Evolutionary conservation across 768 basidiomycete species (phyloP).

Genomic region (Gautieria morchelliformis): DNA sequence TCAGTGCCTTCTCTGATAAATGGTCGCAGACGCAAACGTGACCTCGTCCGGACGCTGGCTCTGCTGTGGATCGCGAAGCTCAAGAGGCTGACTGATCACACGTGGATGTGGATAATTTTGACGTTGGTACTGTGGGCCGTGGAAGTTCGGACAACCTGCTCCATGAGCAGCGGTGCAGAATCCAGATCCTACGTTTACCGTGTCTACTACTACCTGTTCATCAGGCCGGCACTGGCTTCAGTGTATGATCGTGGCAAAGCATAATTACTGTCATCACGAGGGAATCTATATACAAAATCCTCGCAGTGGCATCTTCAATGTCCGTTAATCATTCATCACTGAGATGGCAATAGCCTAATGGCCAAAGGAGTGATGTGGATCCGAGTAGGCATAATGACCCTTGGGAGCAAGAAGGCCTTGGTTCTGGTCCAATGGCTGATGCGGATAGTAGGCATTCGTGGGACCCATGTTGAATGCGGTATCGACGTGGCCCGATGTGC

Average conservation of each 20-base stretch:
- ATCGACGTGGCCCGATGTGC: background rate
- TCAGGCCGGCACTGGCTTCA: background rate
- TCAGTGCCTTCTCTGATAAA: slow-evolving; percentile 38
- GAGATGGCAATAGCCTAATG: background rate
- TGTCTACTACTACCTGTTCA: background rate
- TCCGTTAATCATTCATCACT: no score
- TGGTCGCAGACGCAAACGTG: slow-evolving; percentile 60
- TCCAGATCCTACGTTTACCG: background rate
- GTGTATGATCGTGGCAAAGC: background rate
- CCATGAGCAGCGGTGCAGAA: background rate
- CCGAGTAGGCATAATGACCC: background rate
- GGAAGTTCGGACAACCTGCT: background rate
- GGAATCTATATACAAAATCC: no score
- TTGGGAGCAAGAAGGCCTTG: background rate
- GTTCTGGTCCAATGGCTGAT: background rate
- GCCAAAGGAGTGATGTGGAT: slow-evolving; percentile 2
- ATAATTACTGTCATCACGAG: no score
- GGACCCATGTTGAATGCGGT: background rate
- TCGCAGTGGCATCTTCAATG: no score
- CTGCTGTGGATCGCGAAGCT: slow-evolving; percentile 61
- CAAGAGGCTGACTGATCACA: slow-evolving; percentile 21
- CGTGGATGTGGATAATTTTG: slow-evolving; percentile 6
- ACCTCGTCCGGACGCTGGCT: slow-evolving; percentile 52
- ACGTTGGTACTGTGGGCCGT: slow-evolving; percentile 2
- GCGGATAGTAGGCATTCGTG: background rate